Evolutionary conservation across 345 rosid genomes (phyloP).

Genomic region (Hevea brasiliensis): DNA sequence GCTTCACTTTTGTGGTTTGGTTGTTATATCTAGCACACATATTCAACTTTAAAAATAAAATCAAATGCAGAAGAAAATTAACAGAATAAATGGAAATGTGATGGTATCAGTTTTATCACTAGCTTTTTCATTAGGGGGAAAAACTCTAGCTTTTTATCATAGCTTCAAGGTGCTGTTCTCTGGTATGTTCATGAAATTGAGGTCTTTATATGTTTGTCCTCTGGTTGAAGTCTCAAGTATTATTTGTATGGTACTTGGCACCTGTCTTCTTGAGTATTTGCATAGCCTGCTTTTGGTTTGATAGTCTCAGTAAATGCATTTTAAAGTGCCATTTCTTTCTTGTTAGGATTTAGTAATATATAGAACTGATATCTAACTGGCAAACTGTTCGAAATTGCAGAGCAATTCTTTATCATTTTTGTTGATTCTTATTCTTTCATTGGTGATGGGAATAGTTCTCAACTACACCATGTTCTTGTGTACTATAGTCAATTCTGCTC

Average conservation of each 20-base stretch:
- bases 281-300: not conserved
- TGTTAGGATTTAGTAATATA: not conserved
- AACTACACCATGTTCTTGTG: constrained; percentile 97
- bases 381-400: constrained; percentile 43
- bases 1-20: not conserved
- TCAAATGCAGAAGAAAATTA: not conserved
- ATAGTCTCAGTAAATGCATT: not conserved
- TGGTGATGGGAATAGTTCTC: constrained; percentile 92
- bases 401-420: constrained; percentile 71
- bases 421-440: constrained; percentile 61
- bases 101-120: not conserved
- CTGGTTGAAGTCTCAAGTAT: not conserved
- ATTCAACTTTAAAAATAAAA: not conserved
- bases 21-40: not conserved
- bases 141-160: not conserved
- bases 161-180: not conserved
- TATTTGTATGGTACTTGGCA: not conserved
- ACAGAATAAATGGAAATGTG: not conserved
- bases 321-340: not conserved
- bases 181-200: not conserved
- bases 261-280: not conserved
- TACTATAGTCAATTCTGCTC: constrained; percentile 94
- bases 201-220: not conserved
- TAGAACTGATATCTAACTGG: constrained; percentile 15
- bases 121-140: not conserved